A percentile compares a stretch with the other conserved stretches of the same genome.
Conservation (phyloP, 345 rosid genomes). For the Moricandia moricandioides region DNA sequence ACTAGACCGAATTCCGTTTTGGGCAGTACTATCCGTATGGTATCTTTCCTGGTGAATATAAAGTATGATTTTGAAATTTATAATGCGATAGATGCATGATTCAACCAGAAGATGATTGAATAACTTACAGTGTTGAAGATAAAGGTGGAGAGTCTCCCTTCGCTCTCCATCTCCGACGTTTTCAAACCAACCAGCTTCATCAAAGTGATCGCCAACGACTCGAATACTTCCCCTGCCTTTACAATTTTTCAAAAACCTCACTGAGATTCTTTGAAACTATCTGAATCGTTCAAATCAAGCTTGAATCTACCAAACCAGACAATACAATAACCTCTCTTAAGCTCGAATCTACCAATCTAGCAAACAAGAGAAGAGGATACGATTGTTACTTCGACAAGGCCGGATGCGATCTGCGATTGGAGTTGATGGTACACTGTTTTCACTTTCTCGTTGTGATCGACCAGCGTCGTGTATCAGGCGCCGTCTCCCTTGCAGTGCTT, state of each 20-base stretch:
- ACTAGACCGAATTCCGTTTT: slow-evolving; percentile 1
- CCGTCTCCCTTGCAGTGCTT: not conserved
- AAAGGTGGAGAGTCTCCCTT: slow-evolving; percentile 46
- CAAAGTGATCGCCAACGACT: slow-evolving; percentile 56
- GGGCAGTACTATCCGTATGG: slow-evolving; percentile 17
- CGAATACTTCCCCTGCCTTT: slow-evolving; percentile 54
- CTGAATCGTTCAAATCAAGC: not conserved
- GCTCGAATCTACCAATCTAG: no score
- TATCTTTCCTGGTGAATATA: slow-evolving; percentile 20
- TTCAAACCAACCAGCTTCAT: slow-evolving; percentile 64
- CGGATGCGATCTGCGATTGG: slow-evolving; percentile 44
- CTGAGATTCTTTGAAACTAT: not conserved
- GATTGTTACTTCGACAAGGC: slow-evolving; percentile 45
- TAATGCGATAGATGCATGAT: not conserved
- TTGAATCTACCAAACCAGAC: not conserved
- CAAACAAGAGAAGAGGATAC: not conserved
- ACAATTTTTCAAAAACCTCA: not conserved
- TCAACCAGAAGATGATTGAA: not conserved
- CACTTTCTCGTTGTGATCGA: slow-evolving; percentile 41
- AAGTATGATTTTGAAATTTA: not conserved
- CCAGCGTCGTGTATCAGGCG: slow-evolving; percentile 24
- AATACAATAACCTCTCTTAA: no score
- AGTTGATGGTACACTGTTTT: slow-evolving; percentile 44
- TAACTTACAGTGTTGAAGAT: slow-evolving; percentile 36
- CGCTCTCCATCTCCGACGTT: slow-evolving; percentile 56